Evolutionary conservation across 345 rosid genomes (phyloP), one percentile per base, ranked within the genome.

Genomic region (Eucalyptus sp.): DNA sequence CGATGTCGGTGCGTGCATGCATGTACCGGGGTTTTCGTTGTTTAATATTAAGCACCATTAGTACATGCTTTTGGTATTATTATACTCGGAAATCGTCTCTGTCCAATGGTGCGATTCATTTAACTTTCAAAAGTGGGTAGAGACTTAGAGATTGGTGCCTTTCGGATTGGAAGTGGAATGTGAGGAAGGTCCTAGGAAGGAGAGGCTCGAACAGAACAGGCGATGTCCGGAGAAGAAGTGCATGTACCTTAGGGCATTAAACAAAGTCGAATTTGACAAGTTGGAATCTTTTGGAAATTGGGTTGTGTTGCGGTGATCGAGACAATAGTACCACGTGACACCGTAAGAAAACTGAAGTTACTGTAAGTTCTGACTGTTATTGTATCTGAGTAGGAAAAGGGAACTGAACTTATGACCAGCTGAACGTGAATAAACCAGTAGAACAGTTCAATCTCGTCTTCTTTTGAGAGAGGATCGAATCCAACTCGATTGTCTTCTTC

Each of bases 231-330:
- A 41, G 29, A 76, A 41, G 84, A 11, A 41, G 84, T 76, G 84
- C 84, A 3, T 2, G 84, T 3, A 76, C 84, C 48, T 41, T 41
- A 10, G 27, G 31, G 8, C 84, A 76, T 76, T 76, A 76, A 76
- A 37, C 48, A 37, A 76, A 20, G 62, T 76, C 84, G 43, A 20
- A 76, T 76, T 76, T 41, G 48, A 41, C 48, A 20, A 20, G 22
- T 20, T 10, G 84, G 84, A 76, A 76, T 76, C 84, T 76, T 41
- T 76, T 22, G 84, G 84, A 76, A 76, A 76, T 41, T 20, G 84
- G 3, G 3, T 76, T 24, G 13, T 10, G 24, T 1, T 41, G 15
- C 5, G 3, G 1, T 0, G 24, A 76, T 41, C 84, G 9, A 76
- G 48, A 41, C 15, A 10, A 20, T 41, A 20, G 84, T 76, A 20